Evolutionary conservation across 768 basidiomycete genomes (phyloP), one percentile per base, ranked within the genome.

Genomic region (Chalciporus piperatus): DNA sequence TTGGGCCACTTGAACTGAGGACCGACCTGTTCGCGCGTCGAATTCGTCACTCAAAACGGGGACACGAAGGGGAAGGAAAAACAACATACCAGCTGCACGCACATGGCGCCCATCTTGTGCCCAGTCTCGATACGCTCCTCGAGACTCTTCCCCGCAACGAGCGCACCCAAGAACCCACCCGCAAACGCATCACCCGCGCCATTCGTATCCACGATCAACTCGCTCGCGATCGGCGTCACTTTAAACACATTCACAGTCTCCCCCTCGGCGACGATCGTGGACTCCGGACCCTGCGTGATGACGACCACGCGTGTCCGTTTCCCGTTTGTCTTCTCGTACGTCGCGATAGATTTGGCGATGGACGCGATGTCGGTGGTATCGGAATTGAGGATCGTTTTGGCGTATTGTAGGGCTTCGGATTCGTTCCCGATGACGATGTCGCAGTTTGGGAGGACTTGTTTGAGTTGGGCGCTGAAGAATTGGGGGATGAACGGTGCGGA

Each of bases 161-260:
- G 76, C 2, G 87, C 95, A 45, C 92, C 97, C 47, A 98, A 71
- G 80, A 98, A 95, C 35, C 91, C 97, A 51, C 96, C 97, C 22
- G 94, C 93, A 62, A 99, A 98, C 39, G 92, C 92, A 68, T 99
- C 96, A 39, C 97, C 97, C 19, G 97, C 97, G 46, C 92, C 97
- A 70, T 99, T 99, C 43, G 97, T 98, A 69, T 99, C 97, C 52
- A 97, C 87, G 59, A 97, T 94, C 69, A 85, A 61, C 37, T 74
- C 78, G 48, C 78, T 76, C 41, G 64, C 59, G 52, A 96, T 73
- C 35, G 77, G 72, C 47, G 73, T 65, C 45, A 96, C 91, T 4
- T 73, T 51, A 69, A 75, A 87, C 14, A 74, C 61, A 72, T 84
- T 82, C 32, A 80, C 75, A 44, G 71, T 72, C 17, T 83, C 79